phyloP scores from a whole-genome alignment of 2,329 filamentous ascomycete genomes.

The Mycosphaerella sp. region DNA sequence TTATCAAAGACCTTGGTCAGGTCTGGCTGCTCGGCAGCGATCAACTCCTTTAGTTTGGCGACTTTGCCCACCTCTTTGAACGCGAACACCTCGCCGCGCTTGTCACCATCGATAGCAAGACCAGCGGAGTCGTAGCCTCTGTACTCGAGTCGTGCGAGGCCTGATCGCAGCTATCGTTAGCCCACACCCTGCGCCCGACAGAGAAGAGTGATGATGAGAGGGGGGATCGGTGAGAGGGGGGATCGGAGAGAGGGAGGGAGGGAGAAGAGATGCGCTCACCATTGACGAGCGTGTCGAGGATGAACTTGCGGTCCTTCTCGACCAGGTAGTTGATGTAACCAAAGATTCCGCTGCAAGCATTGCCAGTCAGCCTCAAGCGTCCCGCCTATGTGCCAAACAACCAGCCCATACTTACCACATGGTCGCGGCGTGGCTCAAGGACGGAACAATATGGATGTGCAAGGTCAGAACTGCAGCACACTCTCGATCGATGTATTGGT shows the following conservation, averaged over 20 bases:
- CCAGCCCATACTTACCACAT: conserved; percentile 7
- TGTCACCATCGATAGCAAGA: conserved; percentile 92
- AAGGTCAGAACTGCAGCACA: background rate
- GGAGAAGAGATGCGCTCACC: conserved; percentile 49
- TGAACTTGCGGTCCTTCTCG: conserved; percentile 96
- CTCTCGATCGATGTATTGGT: background rate
- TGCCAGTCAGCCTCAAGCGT: conserved; percentile 2
- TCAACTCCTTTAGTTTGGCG: conserved; percentile 88
- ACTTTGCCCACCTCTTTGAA: conserved; percentile 99
- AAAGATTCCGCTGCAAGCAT: conserved; percentile 63
- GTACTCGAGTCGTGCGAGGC: conserved; percentile 93
- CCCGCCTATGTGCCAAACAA: background rate
- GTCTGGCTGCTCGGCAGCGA: conserved; percentile 76
- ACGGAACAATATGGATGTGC: conserved; percentile 5
- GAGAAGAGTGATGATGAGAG: conserved; percentile 13
- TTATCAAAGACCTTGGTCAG: conserved; percentile 92
- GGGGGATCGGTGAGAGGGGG: no score
- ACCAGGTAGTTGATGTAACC: conserved; percentile 99
- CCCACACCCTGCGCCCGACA: background rate
- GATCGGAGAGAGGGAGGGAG: no score
- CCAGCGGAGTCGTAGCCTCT: conserved; percentile 97
- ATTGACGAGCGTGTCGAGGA: conserved; percentile 93
- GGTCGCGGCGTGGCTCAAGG: conserved; percentile 7
- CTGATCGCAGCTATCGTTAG: conserved; percentile 45
- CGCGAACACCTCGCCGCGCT: conserved; percentile 94